Evolutionary conservation across 2,329 filamentous ascomycete species (phyloP).

Genomic region (Elsinoe ampelina): DNA sequence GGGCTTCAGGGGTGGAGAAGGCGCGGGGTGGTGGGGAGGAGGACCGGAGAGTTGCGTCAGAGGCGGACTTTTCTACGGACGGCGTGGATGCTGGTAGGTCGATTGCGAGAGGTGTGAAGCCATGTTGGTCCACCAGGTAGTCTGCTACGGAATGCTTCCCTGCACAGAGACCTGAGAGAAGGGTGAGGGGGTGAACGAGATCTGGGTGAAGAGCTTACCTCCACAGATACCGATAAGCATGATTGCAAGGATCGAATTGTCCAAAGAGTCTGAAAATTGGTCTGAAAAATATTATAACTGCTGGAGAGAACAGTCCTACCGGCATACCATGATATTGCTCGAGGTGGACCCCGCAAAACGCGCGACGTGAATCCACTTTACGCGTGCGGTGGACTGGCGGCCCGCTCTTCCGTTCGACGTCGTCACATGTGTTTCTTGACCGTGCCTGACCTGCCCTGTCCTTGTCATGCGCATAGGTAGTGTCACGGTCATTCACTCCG

Average conservation of each 20-base stretch:
- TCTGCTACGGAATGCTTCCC: conserved; percentile 85
- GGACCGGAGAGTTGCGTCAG: conserved; percentile 26
- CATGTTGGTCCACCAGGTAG: conserved; percentile 76
- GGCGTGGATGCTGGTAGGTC: conserved; percentile 30
- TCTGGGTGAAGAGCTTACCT: conserved; percentile 38
- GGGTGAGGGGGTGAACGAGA: background rate
- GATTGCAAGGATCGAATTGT: background rate
- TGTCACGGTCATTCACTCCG: background rate
- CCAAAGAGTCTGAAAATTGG: background rate
- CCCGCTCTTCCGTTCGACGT: background rate
- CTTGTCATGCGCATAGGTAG: background rate
- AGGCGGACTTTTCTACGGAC: conserved; percentile 34
- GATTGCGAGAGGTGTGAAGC: conserved; percentile 66
- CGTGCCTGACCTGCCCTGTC: background rate
- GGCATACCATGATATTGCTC: background rate
- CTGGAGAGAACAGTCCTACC: no score
- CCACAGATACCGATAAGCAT: conserved; percentile 75
- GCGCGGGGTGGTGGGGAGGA: conserved; percentile 21
- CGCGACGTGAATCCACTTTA: background rate
- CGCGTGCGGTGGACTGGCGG: background rate
- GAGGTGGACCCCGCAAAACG: background rate
- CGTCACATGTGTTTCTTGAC: background rate
- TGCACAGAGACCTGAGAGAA: conserved; percentile 67
- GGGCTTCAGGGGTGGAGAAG: conserved; percentile 55
- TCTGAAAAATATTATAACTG: background rate